Evolutionary conservation across 2,329 filamentous ascomycete genomes (phyloP).

Genomic region (Neopestalotiopsis clavispora): DNA sequence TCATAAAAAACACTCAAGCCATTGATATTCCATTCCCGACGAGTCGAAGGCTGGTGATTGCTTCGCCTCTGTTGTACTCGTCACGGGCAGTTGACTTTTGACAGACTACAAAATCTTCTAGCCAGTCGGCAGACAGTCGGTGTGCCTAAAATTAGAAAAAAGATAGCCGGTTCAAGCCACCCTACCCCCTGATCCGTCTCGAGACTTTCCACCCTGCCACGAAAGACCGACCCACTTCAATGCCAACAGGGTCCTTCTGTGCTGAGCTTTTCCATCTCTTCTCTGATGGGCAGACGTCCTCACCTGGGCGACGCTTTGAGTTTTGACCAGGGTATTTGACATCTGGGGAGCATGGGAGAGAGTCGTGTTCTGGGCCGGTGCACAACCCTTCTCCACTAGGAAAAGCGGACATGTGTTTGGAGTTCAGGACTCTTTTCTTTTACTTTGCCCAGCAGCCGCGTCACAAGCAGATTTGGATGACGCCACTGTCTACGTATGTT

Average conservation of each 20-base stretch:
- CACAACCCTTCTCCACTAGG: neutral
- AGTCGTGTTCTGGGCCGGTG: neutral
- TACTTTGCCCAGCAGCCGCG: neutral
- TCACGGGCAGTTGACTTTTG: neutral
- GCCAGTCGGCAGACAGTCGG: neutral
- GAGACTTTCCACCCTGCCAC: neutral
- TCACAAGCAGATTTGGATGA: slow-evolving; percentile 3
- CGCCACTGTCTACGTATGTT: slow-evolving; percentile 14
- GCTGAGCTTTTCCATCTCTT: neutral
- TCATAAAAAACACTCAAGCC: neutral
- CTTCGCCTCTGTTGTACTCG: neutral
- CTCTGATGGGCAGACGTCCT: neutral
- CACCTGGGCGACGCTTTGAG: neutral
- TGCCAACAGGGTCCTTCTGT: neutral
- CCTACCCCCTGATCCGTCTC: neutral
- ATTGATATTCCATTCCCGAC: neutral
- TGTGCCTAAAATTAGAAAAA: neutral
- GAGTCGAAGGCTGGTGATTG: neutral
- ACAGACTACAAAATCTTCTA: no score
- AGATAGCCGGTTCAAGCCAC: neutral
- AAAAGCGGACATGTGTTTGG: slow-evolving; percentile 6
- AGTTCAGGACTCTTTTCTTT: slow-evolving; percentile 4
- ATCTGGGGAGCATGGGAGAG: neutral
- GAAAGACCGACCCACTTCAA: neutral
- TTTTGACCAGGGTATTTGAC: neutral